Evolutionary conservation across 2,329 filamentous ascomycete species (phyloP).

Genomic region (Aspergillus fischeri): DNA sequence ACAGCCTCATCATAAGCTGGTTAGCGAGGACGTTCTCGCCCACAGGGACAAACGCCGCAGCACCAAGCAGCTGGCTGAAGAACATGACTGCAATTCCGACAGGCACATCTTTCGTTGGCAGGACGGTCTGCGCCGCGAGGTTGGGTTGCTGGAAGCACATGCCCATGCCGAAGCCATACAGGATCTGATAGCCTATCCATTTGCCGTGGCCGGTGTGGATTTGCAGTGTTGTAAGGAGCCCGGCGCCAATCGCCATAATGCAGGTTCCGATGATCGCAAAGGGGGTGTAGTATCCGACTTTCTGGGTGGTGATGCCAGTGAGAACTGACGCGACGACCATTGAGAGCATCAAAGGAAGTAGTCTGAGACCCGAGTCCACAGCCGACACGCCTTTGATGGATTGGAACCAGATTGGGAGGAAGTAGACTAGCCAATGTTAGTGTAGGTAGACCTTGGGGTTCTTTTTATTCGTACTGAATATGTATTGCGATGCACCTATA

Average conservation of each 20-base stretch:
- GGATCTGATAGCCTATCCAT: constrained; percentile 29
- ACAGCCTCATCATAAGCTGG: constrained; percentile 8
- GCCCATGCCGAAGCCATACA: constrained; percentile 26
- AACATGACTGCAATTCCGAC: constrained; percentile 19
- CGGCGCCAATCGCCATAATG: constrained; percentile 35
- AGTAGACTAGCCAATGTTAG: neutral
- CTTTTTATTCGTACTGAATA: neutral
- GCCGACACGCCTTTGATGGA: neutral
- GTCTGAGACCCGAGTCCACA: neutral
- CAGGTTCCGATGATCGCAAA: constrained; percentile 30
- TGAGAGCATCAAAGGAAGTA: neutral
- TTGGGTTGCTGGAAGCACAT: constrained; percentile 20
- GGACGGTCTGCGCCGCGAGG: constrained; percentile 18
- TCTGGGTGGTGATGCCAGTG: constrained; percentile 5
- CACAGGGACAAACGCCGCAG: constrained; percentile 18
- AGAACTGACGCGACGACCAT: neutral
- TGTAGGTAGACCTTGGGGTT: neutral
- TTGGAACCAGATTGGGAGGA: neutral
- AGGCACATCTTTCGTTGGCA: constrained; percentile 22
- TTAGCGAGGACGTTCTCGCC: constrained; percentile 23
- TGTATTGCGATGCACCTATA: neutral
- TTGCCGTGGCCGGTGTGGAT: constrained; percentile 21
- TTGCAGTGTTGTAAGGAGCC: constrained; percentile 37
- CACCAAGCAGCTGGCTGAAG: constrained; percentile 18
- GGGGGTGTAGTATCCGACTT: constrained; percentile 34